phyloP scores from a whole-genome alignment of 2,329 filamentous ascomycete genomes.

The Epichloe hybrida region DNA sequence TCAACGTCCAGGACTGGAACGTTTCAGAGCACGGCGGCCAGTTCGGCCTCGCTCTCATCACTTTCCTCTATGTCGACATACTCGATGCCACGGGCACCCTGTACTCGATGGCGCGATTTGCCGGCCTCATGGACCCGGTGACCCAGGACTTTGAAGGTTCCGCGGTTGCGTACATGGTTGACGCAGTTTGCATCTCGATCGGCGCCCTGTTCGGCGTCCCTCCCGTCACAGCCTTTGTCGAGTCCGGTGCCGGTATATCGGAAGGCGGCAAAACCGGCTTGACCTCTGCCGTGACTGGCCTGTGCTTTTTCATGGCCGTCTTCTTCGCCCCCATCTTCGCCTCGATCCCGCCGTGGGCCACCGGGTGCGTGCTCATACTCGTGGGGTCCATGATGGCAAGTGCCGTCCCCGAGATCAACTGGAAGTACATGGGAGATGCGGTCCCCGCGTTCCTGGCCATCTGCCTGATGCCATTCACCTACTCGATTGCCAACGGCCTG shows the following conservation, averaged over 20 bases:
- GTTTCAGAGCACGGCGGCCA: conserved; percentile 55
- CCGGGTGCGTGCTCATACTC: conserved; percentile 74
- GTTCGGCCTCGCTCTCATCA: conserved; percentile 73
- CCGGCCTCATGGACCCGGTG: conserved; percentile 63
- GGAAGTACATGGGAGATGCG: conserved; percentile 72
- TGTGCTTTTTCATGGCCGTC: conserved; percentile 76
- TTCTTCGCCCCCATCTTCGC: conserved; percentile 89
- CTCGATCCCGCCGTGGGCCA: conserved; percentile 80
- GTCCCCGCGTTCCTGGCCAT: conserved; percentile 77
- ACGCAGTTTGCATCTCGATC: conserved; percentile 66
- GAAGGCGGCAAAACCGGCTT: conserved; percentile 77
- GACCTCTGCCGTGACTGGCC: conserved; percentile 63
- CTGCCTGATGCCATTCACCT: conserved; percentile 78
- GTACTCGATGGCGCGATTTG: conserved; percentile 82
- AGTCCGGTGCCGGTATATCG: conserved; percentile 80
- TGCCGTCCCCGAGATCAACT: conserved; percentile 73
- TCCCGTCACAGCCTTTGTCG: conserved; percentile 76
- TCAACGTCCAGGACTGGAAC: conserved; percentile 63
- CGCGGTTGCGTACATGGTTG: conserved; percentile 70
- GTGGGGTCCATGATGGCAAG: conserved; percentile 81
- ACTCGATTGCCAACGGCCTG: conserved; percentile 75
- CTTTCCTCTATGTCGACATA: conserved; percentile 84
- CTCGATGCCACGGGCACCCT: conserved; percentile 76
- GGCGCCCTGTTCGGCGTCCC: conserved; percentile 65
- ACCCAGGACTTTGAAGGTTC: conserved; percentile 84